Percentiles rank a stretch among this genome's conserved stretches.
Evolutionary conservation across 257 asterid species (phyloP).

Genomic region (Ocimum tenuiflorum): DNA sequence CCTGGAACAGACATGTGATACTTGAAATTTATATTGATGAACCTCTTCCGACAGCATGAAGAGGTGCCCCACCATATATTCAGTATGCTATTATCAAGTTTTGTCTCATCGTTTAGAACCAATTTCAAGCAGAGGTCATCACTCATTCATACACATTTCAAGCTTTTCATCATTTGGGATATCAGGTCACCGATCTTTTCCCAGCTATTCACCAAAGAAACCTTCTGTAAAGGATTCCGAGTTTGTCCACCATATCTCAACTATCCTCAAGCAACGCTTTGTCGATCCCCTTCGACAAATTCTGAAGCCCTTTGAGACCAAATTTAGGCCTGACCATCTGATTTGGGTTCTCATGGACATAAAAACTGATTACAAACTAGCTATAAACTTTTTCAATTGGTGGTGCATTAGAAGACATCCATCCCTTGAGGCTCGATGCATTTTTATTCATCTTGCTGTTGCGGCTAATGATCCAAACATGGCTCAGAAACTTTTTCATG

Average conservation of each 20-base stretch:
- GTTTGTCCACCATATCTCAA: slow-evolving; percentile 56
- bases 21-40: slow-evolving; percentile 36
- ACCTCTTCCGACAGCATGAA: slow-evolving; percentile 55
- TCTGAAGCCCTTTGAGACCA: slow-evolving; percentile 63
- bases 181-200: slow-evolving; percentile 51
- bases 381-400: slow-evolving; percentile 65
- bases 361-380: slow-evolving; percentile 58
- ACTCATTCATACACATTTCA: slow-evolving; percentile 25
- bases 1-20: slow-evolving; percentile 19
- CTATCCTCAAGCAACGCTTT: slow-evolving; percentile 62
- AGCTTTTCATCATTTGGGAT: slow-evolving; percentile 32
- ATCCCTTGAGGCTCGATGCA: slow-evolving; percentile 77
- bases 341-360: slow-evolving; percentile 83
- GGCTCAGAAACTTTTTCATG: slow-evolving; percentile 43
- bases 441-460: slow-evolving; percentile 60
- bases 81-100: slow-evolving; percentile 28
- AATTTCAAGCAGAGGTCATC: slow-evolving; percentile 27
- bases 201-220: slow-evolving; percentile 72
- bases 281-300: slow-evolving; percentile 48
- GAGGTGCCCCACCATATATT: slow-evolving; percentile 37
- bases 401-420: slow-evolving; percentile 62
- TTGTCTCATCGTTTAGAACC: slow-evolving; percentile 24
- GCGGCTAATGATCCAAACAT: slow-evolving; percentile 47
- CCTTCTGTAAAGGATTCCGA: slow-evolving; percentile 70
- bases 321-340: slow-evolving; percentile 69